Base-by-base conservation (phyloP, 2,329 filamentous ascomycete species). In the Lithohypha guttulata region DNA sequence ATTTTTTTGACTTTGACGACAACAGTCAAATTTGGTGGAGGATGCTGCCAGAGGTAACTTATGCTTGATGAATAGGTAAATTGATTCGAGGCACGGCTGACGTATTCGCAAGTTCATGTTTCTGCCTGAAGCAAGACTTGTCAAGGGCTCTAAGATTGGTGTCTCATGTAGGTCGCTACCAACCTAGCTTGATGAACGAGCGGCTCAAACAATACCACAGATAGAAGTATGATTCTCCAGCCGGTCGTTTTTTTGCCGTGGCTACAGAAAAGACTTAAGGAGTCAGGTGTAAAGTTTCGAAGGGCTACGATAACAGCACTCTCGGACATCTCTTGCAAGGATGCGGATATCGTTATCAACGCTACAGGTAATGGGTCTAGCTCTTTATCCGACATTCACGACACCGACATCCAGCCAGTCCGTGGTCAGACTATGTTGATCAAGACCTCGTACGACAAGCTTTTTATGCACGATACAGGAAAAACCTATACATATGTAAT, bases 281-380 rank as follows among this genome's bases (percentile, higher is more conserved):
- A 15, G n/a, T 22, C 38, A 34, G 52, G 51, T 8, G 53, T 56
- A 8, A 37, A 21, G n/a, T 56, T 56, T 39, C 41, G 46, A n/a
- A 30, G 50, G 7, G 29, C 34, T 6, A 30, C 41, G 19, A 22
- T 55, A 10, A 32, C 26, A 4, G 44, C 51, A 1, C 41, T 55
- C 2, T 42, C 45, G 4, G 51, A 56, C 3, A 34, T 48, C 1
- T 43, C 41, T 19, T 32, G 36, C 4, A 29, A 46, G 7, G 50
- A 44, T 10, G 50, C 54, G 23, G 52, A 55, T 25, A 42, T 54
- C 10, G 41, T 56, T 8, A 39, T 55, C 37, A 55, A 56, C 27
- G 53, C 53, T 11, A 49, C 47, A 3, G 23, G 15, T 45, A 30
- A 38, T 13, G 53, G 53, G 6, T 35, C 53, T 4, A 34, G 35